A percentile compares a stretch with the other conserved stretches of the same genome.
phyloP scores from a whole-genome alignment of 176 grass and related monocot species.

The Poa pratensis region DNA sequence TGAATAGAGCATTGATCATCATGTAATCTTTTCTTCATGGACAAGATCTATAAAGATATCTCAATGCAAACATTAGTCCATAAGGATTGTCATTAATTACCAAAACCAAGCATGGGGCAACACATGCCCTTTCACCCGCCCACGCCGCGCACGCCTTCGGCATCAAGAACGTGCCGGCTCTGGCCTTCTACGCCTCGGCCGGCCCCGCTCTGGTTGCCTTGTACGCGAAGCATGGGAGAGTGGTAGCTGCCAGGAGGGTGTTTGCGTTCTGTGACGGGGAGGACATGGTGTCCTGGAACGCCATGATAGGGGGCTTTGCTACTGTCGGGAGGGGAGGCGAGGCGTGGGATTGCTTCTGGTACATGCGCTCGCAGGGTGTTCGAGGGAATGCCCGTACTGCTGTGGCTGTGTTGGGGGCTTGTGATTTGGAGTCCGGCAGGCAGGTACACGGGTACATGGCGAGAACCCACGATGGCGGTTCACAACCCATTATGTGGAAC shows the following conservation, averaged over 20 bases:
- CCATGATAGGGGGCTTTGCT: constrained; percentile 57
- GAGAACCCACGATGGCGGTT: constrained; percentile 14
- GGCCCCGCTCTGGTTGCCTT: constrained; percentile 71
- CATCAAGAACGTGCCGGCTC: constrained; percentile 38
- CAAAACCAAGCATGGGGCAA: too few relatives aligned
- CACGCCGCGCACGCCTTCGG: constrained; percentile 62
- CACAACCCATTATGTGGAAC: constrained; percentile 43
- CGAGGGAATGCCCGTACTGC: constrained; percentile 50
- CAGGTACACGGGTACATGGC: constrained; percentile 62
- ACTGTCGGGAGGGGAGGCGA: constrained; percentile 31
- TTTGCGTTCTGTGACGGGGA: constrained; percentile 49
- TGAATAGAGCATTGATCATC: too few relatives aligned
- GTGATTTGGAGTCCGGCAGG: constrained; percentile 56
- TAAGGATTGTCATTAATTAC: too few relatives aligned
- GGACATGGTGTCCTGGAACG: constrained; percentile 79
- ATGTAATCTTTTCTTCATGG: too few relatives aligned
- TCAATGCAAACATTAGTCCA: too few relatives aligned
- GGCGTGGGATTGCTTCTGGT: constrained; percentile 58
- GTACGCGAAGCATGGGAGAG: constrained; percentile 54
- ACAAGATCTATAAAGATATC: too few relatives aligned
- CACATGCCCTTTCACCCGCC: too few relatives aligned
- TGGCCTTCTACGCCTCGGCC: constrained; percentile 56
- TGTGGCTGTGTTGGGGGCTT: constrained; percentile 51
- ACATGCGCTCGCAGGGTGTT: constrained; percentile 56
- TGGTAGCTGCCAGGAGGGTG: constrained; percentile 39